Conservation (phyloP, 805 yeast genomes). For the Wickerhamiella galacta region DNA sequence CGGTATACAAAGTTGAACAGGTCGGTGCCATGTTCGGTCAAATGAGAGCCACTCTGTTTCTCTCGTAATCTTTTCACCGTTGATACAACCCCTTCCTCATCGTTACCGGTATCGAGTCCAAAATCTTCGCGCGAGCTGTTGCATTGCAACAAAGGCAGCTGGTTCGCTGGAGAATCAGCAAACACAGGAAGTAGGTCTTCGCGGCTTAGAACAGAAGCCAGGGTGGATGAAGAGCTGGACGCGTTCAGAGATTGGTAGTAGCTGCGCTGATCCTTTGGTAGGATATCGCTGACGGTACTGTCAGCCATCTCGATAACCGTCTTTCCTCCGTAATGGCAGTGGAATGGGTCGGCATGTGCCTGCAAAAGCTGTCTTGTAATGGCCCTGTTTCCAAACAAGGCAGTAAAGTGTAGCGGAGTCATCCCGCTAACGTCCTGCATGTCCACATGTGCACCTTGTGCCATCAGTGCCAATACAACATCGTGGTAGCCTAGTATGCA, state of each 20-base stretch:
- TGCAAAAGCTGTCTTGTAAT: slow-evolving; percentile 14
- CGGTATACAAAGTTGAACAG: background rate
- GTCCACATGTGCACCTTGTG: slow-evolving; percentile 40
- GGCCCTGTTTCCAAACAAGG: slow-evolving; percentile 54
- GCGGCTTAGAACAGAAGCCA: slow-evolving; percentile 7
- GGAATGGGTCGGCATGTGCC: slow-evolving; percentile 18
- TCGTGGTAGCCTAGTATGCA: slow-evolving; percentile 53
- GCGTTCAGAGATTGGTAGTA: slow-evolving; percentile 15
- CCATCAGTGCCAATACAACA: slow-evolving; percentile 46
- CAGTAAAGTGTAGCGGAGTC: slow-evolving; percentile 80
- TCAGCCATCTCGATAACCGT: slow-evolving; percentile 25
- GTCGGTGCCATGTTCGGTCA: background rate
- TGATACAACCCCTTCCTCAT: slow-evolving; percentile 3
- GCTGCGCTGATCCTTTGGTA: slow-evolving; percentile 15
- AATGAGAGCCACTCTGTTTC: background rate
- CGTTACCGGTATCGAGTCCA: slow-evolving; percentile 1
- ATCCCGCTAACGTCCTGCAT: slow-evolving; percentile 62
- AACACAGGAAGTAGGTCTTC: background rate
- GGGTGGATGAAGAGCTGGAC: slow-evolving; percentile 14
- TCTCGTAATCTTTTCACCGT: slow-evolving; percentile 2
- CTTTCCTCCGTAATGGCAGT: slow-evolving; percentile 17
- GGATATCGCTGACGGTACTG: slow-evolving; percentile 14
- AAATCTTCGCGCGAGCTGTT: background rate
- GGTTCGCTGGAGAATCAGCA: background rate
- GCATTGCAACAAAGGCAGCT: background rate